phyloP scores from a whole-genome alignment of 148 eudicot species.

The Silene latifolia region DNA sequence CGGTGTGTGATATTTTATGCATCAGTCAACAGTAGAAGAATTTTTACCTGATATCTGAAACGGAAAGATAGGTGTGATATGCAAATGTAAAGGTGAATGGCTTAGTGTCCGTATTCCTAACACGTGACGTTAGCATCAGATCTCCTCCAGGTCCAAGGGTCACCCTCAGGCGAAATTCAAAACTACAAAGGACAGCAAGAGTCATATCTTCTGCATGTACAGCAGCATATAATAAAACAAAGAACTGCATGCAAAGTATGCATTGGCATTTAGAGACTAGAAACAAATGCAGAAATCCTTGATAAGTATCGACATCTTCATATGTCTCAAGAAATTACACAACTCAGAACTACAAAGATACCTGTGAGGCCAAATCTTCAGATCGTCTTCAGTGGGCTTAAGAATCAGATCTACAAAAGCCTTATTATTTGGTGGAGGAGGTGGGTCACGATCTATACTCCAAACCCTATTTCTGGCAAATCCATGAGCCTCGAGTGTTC shows the following conservation, averaged over 20 bases:
- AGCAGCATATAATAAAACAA: neutral
- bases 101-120: constrained; percentile 79
- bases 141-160: constrained; percentile 81
- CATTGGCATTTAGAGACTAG: neutral
- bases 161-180: constrained; percentile 77
- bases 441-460: constrained; percentile 4
- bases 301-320: neutral
- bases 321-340: neutral
- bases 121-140: constrained; percentile 74
- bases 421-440: constrained; percentile 4
- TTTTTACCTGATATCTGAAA: constrained; percentile 76
- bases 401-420: constrained; percentile 13
- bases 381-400: constrained; percentile 37
- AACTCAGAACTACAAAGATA: constrained; percentile 17
- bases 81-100: constrained; percentile 81
- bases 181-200: constrained; percentile 34
- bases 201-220: neutral
- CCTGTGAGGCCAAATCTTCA: constrained; percentile 85
- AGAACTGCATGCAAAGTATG: neutral
- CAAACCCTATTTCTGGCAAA: constrained; percentile 1
- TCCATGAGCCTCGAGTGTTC: constrained; percentile 71
- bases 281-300: neutral
- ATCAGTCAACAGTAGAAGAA: neutral
- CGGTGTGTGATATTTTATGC: neutral
- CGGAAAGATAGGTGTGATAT: constrained; percentile 73